These are phyloP conservation scores for Tolypocladium guangdongense DNA, from an alignment of 2,329 filamentous ascomycete species.

Conservation along the genomic window DNA sequence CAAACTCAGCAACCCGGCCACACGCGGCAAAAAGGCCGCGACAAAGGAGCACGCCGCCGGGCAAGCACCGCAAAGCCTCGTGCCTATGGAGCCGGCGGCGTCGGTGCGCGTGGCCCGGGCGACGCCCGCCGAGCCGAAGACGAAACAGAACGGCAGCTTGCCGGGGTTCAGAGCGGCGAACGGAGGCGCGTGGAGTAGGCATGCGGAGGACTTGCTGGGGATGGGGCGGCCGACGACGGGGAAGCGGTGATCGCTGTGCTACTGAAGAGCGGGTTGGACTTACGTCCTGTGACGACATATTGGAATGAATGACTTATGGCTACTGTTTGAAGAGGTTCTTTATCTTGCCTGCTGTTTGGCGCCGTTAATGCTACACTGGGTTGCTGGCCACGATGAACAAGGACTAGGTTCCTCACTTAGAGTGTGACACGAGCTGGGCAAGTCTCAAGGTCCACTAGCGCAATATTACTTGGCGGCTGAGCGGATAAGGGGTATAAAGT, in stretches of 20 bases:
- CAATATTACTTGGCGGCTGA: background rate
- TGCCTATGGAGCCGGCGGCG: constrained; percentile 22
- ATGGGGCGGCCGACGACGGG: constrained; percentile 39
- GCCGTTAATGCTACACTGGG: background rate
- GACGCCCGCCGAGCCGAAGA: background rate
- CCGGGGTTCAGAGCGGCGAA: constrained; percentile 38
- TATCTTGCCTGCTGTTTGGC: background rate
- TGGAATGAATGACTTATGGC: background rate
- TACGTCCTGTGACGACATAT: background rate
- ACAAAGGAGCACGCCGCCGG: constrained; percentile 40
- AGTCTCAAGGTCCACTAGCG: no score
- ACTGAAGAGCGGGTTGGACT: background rate
- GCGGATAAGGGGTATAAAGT: background rate
- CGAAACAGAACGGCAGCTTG: constrained; percentile 13
- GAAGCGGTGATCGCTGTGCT: background rate
- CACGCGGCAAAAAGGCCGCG: constrained; percentile 41
- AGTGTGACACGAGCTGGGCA: no score
- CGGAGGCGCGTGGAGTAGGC: constrained; percentile 57
- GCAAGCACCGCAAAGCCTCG: constrained; percentile 30
- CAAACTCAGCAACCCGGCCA: constrained; percentile 35
- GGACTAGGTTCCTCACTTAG: background rate
- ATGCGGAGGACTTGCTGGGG: constrained; percentile 56
- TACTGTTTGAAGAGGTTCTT: background rate
- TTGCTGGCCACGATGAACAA: background rate
- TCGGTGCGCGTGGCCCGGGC: constrained; percentile 2